Evolutionary conservation across 345 rosid species (phyloP), one percentile per base, ranked within the genome.

Genomic region (Salix viminalis): DNA sequence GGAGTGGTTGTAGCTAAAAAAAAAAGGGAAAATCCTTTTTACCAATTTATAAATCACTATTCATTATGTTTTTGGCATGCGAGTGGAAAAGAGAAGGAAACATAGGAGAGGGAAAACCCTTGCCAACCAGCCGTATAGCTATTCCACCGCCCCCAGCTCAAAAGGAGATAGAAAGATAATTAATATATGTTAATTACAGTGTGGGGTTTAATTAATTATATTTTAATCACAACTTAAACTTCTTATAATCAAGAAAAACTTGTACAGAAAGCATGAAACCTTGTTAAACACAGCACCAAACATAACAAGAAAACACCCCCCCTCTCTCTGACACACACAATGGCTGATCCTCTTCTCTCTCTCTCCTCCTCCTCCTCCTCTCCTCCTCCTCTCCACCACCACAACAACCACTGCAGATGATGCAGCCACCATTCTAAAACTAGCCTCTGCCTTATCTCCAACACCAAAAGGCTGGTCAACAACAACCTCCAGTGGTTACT

Each of bases 401-500:
- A 1, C 71, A 69, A 89, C 84, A 5, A 52, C 85, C 62, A 0
- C 71, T 67, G 89, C 84, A 3, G 97, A 90, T 36, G 98, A 94
- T 67, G 84, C 83, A 26, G 69, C 80, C 7, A 84, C 80, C 48
- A 86, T 92, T 78, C 81, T 84, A 34, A 74, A 79, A 30, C 72
- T 94, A 6, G 87, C 92, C 44, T 52, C 79, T 23, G 77, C 91
- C 10, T 81, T 92, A n/a, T n/a, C 4, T 13, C 84, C 88, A 2
- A 39, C 86, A 3, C 97, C 97, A 18, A 34, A 84, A 8, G 83
- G 79, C 16, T 93, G 98, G 98, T 88, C 93, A 1, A 44, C 85
- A 34, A 58, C 72, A 10, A 78, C 84, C 26, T 79, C 86, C 7
- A 8, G 68, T 52, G 79, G 26, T 50, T 83, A 54, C 83, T 94